Base-by-base conservation (phyloP, 208 protist species). In the Angomonas desouzai region DNA sequence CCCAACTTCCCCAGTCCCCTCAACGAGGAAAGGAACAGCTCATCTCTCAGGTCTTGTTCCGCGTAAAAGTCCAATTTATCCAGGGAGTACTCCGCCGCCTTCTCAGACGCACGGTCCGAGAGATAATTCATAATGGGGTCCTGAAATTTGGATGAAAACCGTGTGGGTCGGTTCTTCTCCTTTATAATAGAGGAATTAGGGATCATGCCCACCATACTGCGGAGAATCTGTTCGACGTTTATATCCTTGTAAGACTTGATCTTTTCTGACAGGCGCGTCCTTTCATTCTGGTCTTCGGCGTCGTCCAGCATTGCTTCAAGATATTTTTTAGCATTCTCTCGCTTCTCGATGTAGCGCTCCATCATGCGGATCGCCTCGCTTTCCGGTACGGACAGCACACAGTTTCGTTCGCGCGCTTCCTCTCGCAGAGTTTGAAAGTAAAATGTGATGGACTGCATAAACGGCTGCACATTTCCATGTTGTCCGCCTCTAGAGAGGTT, bases 1-100 rank as follows among this genome's bases (percentile, higher is more conserved):
- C 87, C 87, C n/a, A 63, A 69, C 63, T 89, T 90, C 51, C 76
- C 81, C 47, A 91, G 49, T 6, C 81, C 81, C n/a, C 76, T 72
- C 16, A 74, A 62, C 63, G 51, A 65, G 4, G 62, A 36, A 33
- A 85, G 68, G 18, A 87, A 40, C 16, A 66, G 72, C 61, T 89
- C 77, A 28, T 81, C 76, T 29, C 73, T 74, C 57, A 48, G 33
- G 23, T 78, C 75, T 74, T 93, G 83, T 66, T 82, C 68, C 10
- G 68, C 55, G 56, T 87, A 85, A 10, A 60, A 60, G 0, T 72
- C 56, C 45, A 70, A 73, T 27, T 83, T 58, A 18, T 88, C 72
- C 23, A 70, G 29, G 18, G 67, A 53, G 36, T 83, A 58, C 74
- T 77, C 81, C 30, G 76, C 72, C 45, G 72, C 73, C 2, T 59